Evolutionary conservation across 495 filamentous ascomycete genomes (phyloP), one percentile per base, ranked within the genome.

Genomic region (Penicillium subrubescens): DNA sequence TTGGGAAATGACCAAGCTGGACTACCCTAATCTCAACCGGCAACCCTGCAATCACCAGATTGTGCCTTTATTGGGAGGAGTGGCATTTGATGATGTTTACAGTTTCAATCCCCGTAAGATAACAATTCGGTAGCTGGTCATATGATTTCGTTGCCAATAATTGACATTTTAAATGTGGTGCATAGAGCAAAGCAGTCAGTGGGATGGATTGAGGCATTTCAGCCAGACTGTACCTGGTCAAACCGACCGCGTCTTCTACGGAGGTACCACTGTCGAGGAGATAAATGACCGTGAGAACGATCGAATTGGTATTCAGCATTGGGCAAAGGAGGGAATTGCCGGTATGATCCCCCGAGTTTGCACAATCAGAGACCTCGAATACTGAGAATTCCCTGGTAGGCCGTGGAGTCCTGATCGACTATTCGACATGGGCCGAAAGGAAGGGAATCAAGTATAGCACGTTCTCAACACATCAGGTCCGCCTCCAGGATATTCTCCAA

Each of bases 121-220:
- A 19, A 19, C 3, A 21, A 14, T 31, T 29, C 52, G 4, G 25
- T 25, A 15, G 25, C 48, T 27, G 7, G 1, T 19, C 12, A 17
- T 59, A 39, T 43, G 21, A 15, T 33, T 39, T 25, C n/a, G 19
- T 46, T 17, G 15, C 5, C 21, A 10, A 43, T 44, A 6, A 43
- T 54, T 61, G 33, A 68, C n/a, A 46, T 21, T 46, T 21, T 46
- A 11, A 41, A 17, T 17, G 44, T 11, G 2, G 19, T 12, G 12
- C 23, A 21, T 59, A 76, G 73, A 92, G 71, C 82, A 83, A 69
- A 84, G 86, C 61, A 88, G 86, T 29, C 90, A 92, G 72, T 92
- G 90, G 90, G 90, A 92, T 73, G 86, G 87, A 21, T 82, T 91
- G 19, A 78, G 86, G 57, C 88, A 91, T 64, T 76, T 76, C 52